A percentile compares a stretch with the other conserved stretches of the same genome.
phyloP scores from a whole-genome alignment of 176 grass and related monocot species.

The Juncus effusus region DNA sequence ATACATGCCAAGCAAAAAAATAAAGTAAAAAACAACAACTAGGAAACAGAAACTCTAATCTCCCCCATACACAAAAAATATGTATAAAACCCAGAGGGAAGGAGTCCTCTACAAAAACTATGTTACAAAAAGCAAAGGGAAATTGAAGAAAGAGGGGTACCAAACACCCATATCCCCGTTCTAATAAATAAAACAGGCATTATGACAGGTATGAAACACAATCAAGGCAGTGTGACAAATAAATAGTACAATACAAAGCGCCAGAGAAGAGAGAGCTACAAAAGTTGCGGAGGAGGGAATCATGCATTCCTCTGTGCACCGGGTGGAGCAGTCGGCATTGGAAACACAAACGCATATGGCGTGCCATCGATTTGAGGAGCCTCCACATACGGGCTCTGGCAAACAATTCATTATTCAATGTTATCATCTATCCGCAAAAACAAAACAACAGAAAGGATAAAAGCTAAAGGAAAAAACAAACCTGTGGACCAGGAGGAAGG shows the following conservation, averaged over 20 bases:
- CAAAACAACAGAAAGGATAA: not conserved
- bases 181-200: not conserved
- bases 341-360: conserved; percentile 51
- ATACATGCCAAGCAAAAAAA: no score
- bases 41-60: no score
- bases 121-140: no score
- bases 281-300: not conserved
- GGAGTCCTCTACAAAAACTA: no score
- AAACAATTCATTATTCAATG: conserved; percentile 11
- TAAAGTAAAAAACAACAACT: no score
- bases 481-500: conserved; percentile 53
- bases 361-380: conserved; percentile 59
- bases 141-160: no score
- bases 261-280: not conserved
- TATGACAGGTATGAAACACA: no score
- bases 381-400: conserved; percentile 93
- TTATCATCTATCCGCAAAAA: conserved; percentile 7
- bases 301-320: conserved; percentile 60
- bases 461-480: conserved; percentile 26
- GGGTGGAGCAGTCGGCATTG: conserved; percentile 85
- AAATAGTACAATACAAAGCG: not conserved
- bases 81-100: no score
- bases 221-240: no score
- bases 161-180: not conserved
- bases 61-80: no score